Percentiles rank a stretch among this genome's conserved stretches.
Evolutionary conservation across 306 rosid genomes (phyloP).

Genomic region (Trifolium subterraneum): DNA sequence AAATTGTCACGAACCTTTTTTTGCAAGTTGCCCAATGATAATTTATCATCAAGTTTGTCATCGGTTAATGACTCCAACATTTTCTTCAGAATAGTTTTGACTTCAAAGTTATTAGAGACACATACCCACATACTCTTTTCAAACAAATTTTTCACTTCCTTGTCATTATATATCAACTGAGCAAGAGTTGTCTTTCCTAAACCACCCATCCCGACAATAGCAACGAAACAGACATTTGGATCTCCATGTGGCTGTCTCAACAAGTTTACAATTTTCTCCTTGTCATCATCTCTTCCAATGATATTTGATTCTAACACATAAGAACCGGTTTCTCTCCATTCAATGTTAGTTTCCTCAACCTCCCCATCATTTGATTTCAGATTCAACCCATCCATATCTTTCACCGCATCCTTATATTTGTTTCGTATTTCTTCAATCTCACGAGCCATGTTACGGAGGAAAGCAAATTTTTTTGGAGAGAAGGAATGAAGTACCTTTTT

Average conservation of each 20-base stretch:
- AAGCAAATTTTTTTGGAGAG: background rate
- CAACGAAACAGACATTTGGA: too few species aligned
- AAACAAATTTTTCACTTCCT: background rate
- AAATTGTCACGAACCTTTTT: background rate
- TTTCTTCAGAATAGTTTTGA: background rate
- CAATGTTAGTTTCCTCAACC: too few species aligned
- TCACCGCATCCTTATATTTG: background rate
- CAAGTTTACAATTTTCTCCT: too few species aligned
- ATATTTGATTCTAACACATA: too few species aligned
- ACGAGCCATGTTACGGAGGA: background rate
- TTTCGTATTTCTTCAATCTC: background rate
- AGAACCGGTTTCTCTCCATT: too few species aligned
- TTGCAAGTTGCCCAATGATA: background rate
- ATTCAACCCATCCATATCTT: too few species aligned
- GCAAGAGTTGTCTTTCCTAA: too few species aligned
- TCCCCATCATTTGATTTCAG: too few species aligned
- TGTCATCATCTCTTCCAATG: too few species aligned
- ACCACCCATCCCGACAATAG: too few species aligned
- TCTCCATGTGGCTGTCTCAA: too few species aligned
- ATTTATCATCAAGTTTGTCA: background rate
- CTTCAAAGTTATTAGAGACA: constrained; percentile 24
- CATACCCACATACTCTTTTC: background rate
- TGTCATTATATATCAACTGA: too few species aligned
- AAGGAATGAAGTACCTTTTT: background rate
- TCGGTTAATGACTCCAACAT: background rate